Evolutionary conservation across 179 eudicot genomes (phyloP), one percentile per base, ranked within the genome.

Genomic region (Silene vulgaris): DNA sequence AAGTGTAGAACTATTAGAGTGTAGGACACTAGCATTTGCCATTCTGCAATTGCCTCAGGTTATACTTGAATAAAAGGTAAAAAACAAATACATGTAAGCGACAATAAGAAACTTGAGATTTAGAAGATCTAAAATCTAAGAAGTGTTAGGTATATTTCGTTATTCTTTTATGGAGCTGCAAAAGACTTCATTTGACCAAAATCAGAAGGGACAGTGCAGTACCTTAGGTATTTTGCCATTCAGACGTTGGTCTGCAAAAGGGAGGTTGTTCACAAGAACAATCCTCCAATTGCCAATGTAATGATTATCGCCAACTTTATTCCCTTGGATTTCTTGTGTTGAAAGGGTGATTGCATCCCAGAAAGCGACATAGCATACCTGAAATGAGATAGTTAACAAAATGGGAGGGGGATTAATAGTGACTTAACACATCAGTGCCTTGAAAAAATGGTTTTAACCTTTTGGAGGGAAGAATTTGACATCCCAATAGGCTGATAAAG

Each of bases 221-320:
- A 96, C 97, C 97, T 96, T 96, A 0, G 99, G 99, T 66, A 96
- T 88, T 90, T 96, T 96, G 20, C 99, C 99, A 82, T 96, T 96
- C 77, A 93, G 76, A 73, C 99, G 83, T 72, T 96, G 99, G 81
- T 96, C 99, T 35, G 84, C 52, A 73, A 93, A 93, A 81, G 97
- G 96, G 37, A 93, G 92, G 82, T 91, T 79, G 75, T 59, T 87
- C 71, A 96, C 93, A 59, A 95, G 70, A 26, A 95, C 82, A 84
- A 95, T 82, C 70, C 99, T 90, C 99, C 99, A 95, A 67, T 85
- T 86, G 73, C 97, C 99, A 81, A 95, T 90, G 79, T 35, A 81
- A 80, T 76, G 87, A 71, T 88, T 81, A 57, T 83, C 87, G 57
- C 80, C 92, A 83, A 91, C 75, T 86, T 73, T 87, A 56, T 59